A percentile compares a stretch with the other conserved stretches of the same genome.
Conservation (phyloP, 345 rosid genomes). For the Brassica nigra region DNA sequence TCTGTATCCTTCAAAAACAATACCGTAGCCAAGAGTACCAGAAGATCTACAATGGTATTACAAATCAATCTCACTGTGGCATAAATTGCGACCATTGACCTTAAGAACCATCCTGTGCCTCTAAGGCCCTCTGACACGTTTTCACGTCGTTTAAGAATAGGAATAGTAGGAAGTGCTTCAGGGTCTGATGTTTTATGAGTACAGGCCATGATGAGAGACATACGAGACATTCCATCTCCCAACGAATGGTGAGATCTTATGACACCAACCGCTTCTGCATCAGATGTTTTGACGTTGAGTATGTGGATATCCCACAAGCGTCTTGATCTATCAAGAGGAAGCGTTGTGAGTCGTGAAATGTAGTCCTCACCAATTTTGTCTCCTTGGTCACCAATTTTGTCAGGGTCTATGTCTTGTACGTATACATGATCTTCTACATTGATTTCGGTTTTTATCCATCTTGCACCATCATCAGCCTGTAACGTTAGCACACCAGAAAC, state of each 20-base stretch:
- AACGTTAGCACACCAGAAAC: neutral
- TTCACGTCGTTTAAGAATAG: conserved; percentile 40
- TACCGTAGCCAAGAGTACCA: conserved; percentile 41
- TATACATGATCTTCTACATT: conserved; percentile 58
- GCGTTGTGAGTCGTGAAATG: conserved; percentile 51
- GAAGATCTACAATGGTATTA: conserved; percentile 54
- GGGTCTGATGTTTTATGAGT: conserved; percentile 10
- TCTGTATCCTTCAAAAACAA: conserved; percentile 47
- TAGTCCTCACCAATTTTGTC: conserved; percentile 62
- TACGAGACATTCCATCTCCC: conserved; percentile 35
- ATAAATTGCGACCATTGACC: conserved; percentile 37
- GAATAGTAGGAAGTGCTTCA: conserved; percentile 38
- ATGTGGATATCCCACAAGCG: conserved; percentile 52
- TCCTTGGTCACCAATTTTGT: conserved; percentile 34
- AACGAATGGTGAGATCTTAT: conserved; percentile 57
- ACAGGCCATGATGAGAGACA: conserved; percentile 21
- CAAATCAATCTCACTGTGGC: conserved; percentile 36
- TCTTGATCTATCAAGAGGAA: conserved; percentile 52
- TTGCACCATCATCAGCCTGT: conserved; percentile 38
- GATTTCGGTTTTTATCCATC: conserved; percentile 54
- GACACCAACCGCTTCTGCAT: conserved; percentile 12
- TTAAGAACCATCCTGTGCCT: conserved; percentile 39
- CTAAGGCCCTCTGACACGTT: neutral
- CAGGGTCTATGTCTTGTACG: conserved; percentile 45
- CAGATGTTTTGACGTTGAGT: conserved; percentile 20